Conservation (phyloP, 2,329 filamentous ascomycete species). For the Dichotomopilus funicola region DNA sequence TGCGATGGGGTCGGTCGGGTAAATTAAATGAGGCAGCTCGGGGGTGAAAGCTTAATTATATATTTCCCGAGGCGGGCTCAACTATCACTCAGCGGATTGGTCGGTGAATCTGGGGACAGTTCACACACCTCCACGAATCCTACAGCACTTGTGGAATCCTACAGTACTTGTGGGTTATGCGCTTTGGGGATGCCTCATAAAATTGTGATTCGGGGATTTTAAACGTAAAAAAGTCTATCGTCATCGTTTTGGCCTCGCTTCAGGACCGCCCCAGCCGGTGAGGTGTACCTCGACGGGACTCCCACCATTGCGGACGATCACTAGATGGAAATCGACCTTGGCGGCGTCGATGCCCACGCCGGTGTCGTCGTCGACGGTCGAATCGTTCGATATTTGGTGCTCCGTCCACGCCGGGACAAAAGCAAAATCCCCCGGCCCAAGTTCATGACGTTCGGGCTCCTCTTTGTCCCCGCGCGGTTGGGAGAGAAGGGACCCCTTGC, state of each 20-base stretch:
- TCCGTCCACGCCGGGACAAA: constrained; percentile 64
- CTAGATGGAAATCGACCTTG: constrained; percentile 43
- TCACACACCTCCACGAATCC: no score
- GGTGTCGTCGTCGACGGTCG: constrained; percentile 54
- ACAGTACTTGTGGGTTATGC: neutral
- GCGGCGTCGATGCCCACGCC: constrained; percentile 55
- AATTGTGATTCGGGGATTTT: neutral
- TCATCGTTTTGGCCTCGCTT: constrained; percentile 25
- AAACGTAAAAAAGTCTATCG: neutral
- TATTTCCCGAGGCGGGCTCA: no score
- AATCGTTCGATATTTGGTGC: constrained; percentile 63
- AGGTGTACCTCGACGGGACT: constrained; percentile 26
- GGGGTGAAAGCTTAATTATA: no score
- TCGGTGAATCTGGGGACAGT: no score
- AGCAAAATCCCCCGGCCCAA: constrained; percentile 61
- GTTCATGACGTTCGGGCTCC: constrained; percentile 46
- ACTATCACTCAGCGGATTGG: no score
- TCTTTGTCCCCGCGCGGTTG: constrained; percentile 40
- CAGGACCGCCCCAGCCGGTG: constrained; percentile 52
- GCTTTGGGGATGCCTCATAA: neutral
- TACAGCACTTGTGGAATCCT: neutral
- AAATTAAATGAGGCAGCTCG: no score
- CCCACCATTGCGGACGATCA: no score
- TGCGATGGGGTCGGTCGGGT: no score
- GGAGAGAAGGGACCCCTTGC: constrained; percentile 54